Evolutionary conservation across 164 flowering plant species (phyloP), one percentile per base, ranked within the genome.

Genomic region (Vitis riparia): DNA sequence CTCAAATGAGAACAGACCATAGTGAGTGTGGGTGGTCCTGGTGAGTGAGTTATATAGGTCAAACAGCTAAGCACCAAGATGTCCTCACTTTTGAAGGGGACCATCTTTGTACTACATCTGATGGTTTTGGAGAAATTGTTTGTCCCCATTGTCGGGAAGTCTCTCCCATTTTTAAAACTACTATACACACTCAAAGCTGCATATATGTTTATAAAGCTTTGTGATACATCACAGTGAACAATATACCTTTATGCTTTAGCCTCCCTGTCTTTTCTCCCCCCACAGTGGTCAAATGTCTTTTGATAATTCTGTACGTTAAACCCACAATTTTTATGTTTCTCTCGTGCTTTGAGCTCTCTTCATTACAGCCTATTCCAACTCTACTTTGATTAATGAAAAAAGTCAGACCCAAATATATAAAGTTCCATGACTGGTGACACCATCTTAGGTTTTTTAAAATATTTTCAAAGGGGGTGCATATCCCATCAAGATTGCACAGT

Each of bases 71-170:
- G 48, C 44, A 62, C 53, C 74, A 69, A 30, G 19, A 67, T 16
- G 44, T 59, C 60, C 11, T 62, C 14, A 17, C 65, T 65, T 51
- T 53, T 62, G 55, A 49, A 51, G 55, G 76, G 78, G 75, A 75
- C 78, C 78, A 73, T 69, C 7, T 37, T 37, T 51, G 51, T 62
- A 51, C 63, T 55, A 55, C 19, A 61, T 51, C 71, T 69, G 68
- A 68, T 68, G 59, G 62, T 16, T 37, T 59, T 63, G 49, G 69
- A 69, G 55, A 72, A 70, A 51, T 47, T 69, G 55, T 49, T 61
- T 70, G 74, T 67, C 75, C 44, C 66, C 58, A 52, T 66, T 75
- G 81, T 76, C 70, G 70, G 79, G 32, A 47, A 59, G 27, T 29
- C 63, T 60, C 57, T 55, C 5, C 67, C 30, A 59, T 37, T 37